These are phyloP conservation scores for Heliosperma pusillum DNA, from an alignment of 148 eudicot genomes.

Conservation along the genomic window DNA sequence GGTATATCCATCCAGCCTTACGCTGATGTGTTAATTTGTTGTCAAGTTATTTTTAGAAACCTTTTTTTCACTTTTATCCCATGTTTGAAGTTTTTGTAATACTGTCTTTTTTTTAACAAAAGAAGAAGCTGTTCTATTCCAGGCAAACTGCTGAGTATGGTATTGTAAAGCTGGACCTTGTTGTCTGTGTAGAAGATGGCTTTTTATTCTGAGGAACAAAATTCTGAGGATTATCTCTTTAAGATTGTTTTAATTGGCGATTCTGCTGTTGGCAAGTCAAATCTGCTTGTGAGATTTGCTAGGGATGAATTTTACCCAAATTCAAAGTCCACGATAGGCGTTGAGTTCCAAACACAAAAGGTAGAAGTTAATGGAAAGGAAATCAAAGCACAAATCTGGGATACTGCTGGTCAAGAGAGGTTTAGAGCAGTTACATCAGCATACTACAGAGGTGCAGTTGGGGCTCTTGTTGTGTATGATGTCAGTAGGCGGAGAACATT, in stretches of 20 bases:
- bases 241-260: conserved; percentile 91
- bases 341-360: conserved; percentile 96
- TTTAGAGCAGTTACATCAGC: conserved; percentile 99
- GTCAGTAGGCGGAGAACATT: conserved; percentile 86
- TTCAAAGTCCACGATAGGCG: conserved; percentile 94
- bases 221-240: conserved; percentile 78
- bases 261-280: conserved; percentile 97
- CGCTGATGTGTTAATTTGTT: not conserved
- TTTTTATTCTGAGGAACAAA: conserved; percentile 47
- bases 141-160: conserved; percentile 25
- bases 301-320: conserved; percentile 88
- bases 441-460: conserved; percentile 97
- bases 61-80: not conserved
- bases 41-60: not conserved
- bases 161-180: conserved; percentile 27
- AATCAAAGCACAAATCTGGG: conserved; percentile 98
- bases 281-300: conserved; percentile 93
- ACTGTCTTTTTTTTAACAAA: not conserved
- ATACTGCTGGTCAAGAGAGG: conserved; percentile 97
- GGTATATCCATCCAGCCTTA: not conserved
- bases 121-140: not conserved
- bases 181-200: conserved; percentile 52
- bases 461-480: conserved; percentile 95
- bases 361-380: conserved; percentile 85
- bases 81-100: not conserved